Conservation (phyloP, 306 rosid species). For the Sophora flavescens region DNA sequence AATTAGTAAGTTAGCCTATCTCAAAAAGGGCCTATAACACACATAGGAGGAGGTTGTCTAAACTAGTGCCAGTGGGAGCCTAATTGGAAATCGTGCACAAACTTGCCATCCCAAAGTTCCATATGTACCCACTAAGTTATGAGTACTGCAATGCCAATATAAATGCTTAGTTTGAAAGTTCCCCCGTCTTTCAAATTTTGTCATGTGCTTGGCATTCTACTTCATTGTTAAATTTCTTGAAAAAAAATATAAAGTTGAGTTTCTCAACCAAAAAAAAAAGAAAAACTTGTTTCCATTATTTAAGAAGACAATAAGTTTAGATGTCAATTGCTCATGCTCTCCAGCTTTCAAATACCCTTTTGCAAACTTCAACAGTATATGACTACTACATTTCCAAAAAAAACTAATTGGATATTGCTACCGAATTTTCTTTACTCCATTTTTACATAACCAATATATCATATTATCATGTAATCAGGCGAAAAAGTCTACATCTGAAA, state of each 20-base stretch:
- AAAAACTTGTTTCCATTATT: background rate
- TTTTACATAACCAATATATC: background rate
- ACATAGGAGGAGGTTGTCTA: too few species aligned
- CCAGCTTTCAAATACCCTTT: background rate
- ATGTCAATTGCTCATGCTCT: background rate
- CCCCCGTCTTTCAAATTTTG: background rate
- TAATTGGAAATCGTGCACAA: too few species aligned
- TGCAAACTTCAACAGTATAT: constrained; percentile 2
- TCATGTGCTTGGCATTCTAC: background rate
- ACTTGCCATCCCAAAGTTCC: too few species aligned
- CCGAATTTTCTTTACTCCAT: background rate
- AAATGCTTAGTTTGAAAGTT: constrained; percentile 15
- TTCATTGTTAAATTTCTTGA: background rate
- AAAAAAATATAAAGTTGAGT: too few species aligned
- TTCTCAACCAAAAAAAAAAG: background rate
- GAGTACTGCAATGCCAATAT: too few species aligned
- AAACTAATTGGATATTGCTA: constrained; percentile 18
- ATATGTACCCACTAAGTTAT: too few species aligned
- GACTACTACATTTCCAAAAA: constrained; percentile 11
- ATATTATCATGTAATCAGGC: constrained; percentile 16
- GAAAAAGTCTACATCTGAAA: constrained; percentile 15
- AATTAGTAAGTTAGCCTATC: too few species aligned
- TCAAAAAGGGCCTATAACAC: too few species aligned
- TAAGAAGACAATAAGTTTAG: background rate
- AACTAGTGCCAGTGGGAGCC: too few species aligned